These are phyloP conservation scores for Amaranthus palmeri DNA, from an alignment of 148 eudicot genomes.

Conservation along the genomic window DNA sequence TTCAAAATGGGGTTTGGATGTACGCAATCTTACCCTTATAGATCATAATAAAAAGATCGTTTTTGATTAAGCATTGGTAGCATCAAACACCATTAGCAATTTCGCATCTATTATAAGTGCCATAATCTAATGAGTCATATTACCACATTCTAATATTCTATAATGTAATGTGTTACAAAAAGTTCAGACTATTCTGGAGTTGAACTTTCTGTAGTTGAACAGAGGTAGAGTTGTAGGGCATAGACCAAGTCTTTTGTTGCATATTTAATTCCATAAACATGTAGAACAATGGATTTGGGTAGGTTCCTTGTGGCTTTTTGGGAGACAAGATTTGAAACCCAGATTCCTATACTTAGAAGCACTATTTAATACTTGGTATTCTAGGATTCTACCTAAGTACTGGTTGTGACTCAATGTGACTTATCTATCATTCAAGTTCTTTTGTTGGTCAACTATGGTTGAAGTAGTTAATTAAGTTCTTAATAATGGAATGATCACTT, in stretches of 20 bases:
- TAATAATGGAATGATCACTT: background rate
- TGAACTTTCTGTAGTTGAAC: background rate
- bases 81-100: too few relatives aligned
- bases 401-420: slow-evolving; percentile 13
- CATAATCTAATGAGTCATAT: too few relatives aligned
- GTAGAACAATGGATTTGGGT: background rate
- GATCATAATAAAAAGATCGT: too few relatives aligned
- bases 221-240: background rate
- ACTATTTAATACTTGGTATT: background rate
- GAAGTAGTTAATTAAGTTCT: slow-evolving; percentile 3
- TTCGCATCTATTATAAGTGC: too few relatives aligned
- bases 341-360: background rate
- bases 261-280: background rate
- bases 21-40: too few relatives aligned
- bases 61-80: too few relatives aligned
- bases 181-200: too few relatives aligned
- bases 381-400: background rate
- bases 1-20: too few relatives aligned
- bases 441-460: background rate
- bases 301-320: background rate
- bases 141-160: too few relatives aligned
- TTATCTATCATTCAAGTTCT: slow-evolving; percentile 3
- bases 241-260: background rate
- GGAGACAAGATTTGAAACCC: background rate
- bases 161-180: too few relatives aligned